Evolutionary conservation across 1,284 basidiomycete species (phyloP), one percentile per base, ranked within the genome.

Genomic region (Sanghuangporus weigelae): DNA sequence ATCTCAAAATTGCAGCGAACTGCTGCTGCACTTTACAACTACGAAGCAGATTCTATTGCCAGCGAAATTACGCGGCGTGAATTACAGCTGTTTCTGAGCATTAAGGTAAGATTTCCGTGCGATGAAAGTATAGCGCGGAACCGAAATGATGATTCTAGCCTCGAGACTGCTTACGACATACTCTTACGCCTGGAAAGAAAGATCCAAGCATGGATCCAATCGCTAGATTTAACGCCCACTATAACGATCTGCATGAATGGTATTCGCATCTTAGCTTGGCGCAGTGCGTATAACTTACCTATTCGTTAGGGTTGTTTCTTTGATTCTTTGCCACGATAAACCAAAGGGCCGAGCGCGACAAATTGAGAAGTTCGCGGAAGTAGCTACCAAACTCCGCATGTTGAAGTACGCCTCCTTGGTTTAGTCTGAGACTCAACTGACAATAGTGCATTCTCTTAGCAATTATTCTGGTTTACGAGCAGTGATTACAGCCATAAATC

Each of bases 401-500:
- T 71, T 54, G 31, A 54, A 54, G 53, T 54, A 54, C 26, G 53
- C 38, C 6, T n/a, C 11, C 36, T 38, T 36, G 4, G 8, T 12
- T 31, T 16, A 12, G 1, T 16, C 19, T 35, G 16, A 38, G 12
- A 16, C 12, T 2, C 10, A n/a, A 26, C 50, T 31, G n/a, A 38
- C 14, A 7, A 3, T 11, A 7, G 14, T 54, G 14, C 53, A 31
- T 54, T 53, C 11, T 35, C 19, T 88, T 49, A 90, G 92, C 71
- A 93, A 93, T 69, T 93, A 93, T 71, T 91, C 90, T 8, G 90
- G 86, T 1, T 73, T 92, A 63, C 88, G 90, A 21, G 89, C 90
- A 4, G 85, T 93, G 68, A 85, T 93, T 19, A 90, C 90, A 39
- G 90, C 90, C n/a, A 91, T 93, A 73, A 90, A 91, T 69, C 84